Base-by-base conservation (phyloP, 331 rosid species). In the Acacia concinna region DNA sequence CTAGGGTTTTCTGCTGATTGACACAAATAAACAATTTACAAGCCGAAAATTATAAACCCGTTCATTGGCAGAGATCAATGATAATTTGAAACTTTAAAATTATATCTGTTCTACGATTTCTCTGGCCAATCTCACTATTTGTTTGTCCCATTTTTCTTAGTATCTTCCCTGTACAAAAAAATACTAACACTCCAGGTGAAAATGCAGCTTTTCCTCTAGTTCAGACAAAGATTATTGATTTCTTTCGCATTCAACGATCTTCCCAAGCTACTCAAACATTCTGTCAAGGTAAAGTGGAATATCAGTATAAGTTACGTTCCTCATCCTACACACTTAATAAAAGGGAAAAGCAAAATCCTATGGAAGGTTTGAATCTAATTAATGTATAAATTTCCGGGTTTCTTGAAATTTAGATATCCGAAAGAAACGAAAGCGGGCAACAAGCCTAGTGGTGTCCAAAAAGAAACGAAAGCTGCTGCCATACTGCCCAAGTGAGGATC, bases 191-290 rank as follows among this genome's bases (percentile, higher is more conserved):
- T 25, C 13, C 32, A 2, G 51, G 44, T 4, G 2, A 32, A 63
- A 66, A 34, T 88, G 88, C 91, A 93, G 99, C 92, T 35, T 95
- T 93, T 65, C 99, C 99, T 66, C 92, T 95, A 5, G 84, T 87
- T 18, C 99, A 95, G 86, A 95, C 99, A 73, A 95, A 95, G 84
- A 93, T 95, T 75, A 81, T 93, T 6, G 97, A 95, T 78, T 95
- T 95, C 74, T 95, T 95, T 5, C 89, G 93, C 74, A 95, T 95
- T 49, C 91, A 84, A 37, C 82, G 94, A 25, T 81, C 86, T 1
- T 59, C 74, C 3, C 90, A 84, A 30, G 46, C 62, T n/a, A 8
- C 60, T 1, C 51, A 40, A 8, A 52, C 78, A 30, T 47, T 35
- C 6, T 75, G 8, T 79, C 90, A 80, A 85, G 99, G 98, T 92